phyloP scores from a whole-genome alignment of 768 basidiomycete genomes.

The Phylloporus sp. region DNA sequence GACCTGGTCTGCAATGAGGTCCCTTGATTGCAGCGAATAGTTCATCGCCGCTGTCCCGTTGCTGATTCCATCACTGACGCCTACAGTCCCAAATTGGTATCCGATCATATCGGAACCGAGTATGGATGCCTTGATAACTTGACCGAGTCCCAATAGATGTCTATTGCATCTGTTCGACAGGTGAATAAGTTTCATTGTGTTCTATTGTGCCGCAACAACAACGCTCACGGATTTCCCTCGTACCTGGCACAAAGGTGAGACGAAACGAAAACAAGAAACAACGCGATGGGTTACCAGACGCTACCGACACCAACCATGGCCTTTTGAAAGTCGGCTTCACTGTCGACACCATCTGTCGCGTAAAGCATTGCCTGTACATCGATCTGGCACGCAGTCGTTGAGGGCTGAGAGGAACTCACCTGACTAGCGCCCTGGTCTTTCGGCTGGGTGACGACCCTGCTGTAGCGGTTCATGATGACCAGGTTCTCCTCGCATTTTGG shows the following conservation, averaged over 20 bases:
- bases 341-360: slow-evolving; percentile 88
- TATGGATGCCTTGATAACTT: slow-evolving; percentile 80
- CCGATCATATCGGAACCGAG: slow-evolving; percentile 68
- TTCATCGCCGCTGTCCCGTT: slow-evolving; percentile 95
- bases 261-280: background rate
- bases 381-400: background rate
- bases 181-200: background rate
- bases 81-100: slow-evolving; percentile 97
- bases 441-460: slow-evolving; percentile 77
- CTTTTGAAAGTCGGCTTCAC: slow-evolving; percentile 83
- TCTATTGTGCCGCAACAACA: background rate
- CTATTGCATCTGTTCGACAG: slow-evolving; percentile 73
- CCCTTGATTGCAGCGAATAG: slow-evolving; percentile 94
- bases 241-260: slow-evolving; percentile 57
- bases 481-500: slow-evolving; percentile 38
- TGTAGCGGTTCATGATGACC: slow-evolving; percentile 65
- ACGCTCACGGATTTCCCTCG: slow-evolving; percentile 92
- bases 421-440: slow-evolving; percentile 96
- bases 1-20: slow-evolving; percentile 96
- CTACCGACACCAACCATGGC: slow-evolving; percentile 97
- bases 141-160: slow-evolving; percentile 86
- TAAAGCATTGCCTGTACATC: slow-evolving; percentile 86
- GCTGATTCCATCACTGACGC: slow-evolving; percentile 97
- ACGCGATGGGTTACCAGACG: slow-evolving; percentile 69
- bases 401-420: slow-evolving; percentile 35